phyloP scores from a whole-genome alignment of 2,329 filamentous ascomycete species.

The Colletotrichum liriopes region DNA sequence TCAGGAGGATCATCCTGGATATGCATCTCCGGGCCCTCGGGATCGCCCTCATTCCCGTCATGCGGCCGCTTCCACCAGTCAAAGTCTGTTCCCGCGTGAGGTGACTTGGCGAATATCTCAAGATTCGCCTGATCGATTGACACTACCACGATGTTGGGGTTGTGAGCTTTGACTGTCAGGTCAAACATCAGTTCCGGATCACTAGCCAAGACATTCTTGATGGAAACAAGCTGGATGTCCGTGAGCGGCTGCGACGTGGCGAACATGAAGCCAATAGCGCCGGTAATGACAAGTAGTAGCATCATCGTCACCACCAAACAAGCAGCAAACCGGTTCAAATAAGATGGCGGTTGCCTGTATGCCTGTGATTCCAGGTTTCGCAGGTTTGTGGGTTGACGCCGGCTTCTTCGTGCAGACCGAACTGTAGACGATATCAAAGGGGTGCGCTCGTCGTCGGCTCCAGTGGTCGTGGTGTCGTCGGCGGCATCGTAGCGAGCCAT shows the following conservation, averaged over 20 bases:
- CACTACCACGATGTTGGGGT: slow-evolving; percentile 93
- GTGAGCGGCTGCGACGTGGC: slow-evolving; percentile 90
- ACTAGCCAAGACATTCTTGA: slow-evolving; percentile 92
- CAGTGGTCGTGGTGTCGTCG: slow-evolving; percentile 70
- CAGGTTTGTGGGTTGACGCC: slow-evolving; percentile 69
- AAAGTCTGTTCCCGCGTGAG: slow-evolving; percentile 81
- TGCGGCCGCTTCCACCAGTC: slow-evolving; percentile 70
- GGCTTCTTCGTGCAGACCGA: slow-evolving; percentile 71
- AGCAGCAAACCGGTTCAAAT: slow-evolving; percentile 83
- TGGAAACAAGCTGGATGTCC: slow-evolving; percentile 83
- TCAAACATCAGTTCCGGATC: slow-evolving; percentile 97
- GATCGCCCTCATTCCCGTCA: slow-evolving; percentile 45
- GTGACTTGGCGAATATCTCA: slow-evolving; percentile 95
- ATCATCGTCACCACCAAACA: slow-evolving; percentile 89
- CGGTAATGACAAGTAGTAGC: slow-evolving; percentile 85
- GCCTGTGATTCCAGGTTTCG: slow-evolving; percentile 83
- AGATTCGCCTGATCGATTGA: slow-evolving; percentile 89
- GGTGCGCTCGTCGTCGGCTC: slow-evolving; percentile 89
- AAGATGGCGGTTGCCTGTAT: slow-evolving; percentile 73
- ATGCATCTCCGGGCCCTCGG: slow-evolving; percentile 40
- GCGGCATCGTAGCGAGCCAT: slow-evolving; percentile 84
- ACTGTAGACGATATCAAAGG: slow-evolving; percentile 78
- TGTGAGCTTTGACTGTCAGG: slow-evolving; percentile 87
- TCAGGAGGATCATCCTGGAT: slow-evolving; percentile 54
- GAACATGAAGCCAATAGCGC: slow-evolving; percentile 89